A percentile compares a stretch with the other conserved stretches of the same genome.
These are phyloP conservation scores for Psophocarpus tetragonolobus DNA, from an alignment of 306 rosid genomes.

Conservation along the genomic window DNA sequence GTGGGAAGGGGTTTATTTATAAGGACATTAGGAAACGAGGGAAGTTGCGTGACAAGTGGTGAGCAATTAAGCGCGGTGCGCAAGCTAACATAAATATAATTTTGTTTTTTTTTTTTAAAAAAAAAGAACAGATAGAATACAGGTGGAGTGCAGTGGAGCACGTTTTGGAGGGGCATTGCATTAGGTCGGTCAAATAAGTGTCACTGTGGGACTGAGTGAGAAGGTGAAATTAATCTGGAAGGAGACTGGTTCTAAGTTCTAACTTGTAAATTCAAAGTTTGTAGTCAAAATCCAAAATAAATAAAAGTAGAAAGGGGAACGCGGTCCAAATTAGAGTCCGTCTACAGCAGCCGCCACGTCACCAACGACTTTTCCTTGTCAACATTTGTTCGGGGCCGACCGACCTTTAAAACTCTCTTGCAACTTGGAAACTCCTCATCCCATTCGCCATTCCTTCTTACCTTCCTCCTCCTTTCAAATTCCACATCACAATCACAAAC, in stretches of 20 bases:
- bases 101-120: not conserved
- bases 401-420: slow-evolving; percentile 25
- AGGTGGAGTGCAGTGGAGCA: slow-evolving; percentile 36
- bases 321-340: slow-evolving; percentile 35
- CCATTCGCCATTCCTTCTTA: not conserved
- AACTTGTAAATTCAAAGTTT: slow-evolving; percentile 52
- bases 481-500: too few relatives aligned
- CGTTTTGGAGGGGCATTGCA: too few relatives aligned
- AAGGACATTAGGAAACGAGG: slow-evolving; percentile 33
- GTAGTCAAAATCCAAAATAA: slow-evolving; percentile 35
- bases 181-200: slow-evolving; percentile 44
- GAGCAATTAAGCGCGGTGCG: slow-evolving; percentile 55
- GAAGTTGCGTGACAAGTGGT: slow-evolving; percentile 98
- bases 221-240: too few relatives aligned
- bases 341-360: slow-evolving; percentile 38
- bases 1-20: slow-evolving; percentile 42
- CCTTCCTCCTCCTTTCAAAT: not conserved
- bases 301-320: slow-evolving; percentile 28
- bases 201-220: not conserved
- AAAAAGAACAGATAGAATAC: slow-evolving; percentile 1
- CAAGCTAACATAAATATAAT: slow-evolving; percentile 26
- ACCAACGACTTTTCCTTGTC: slow-evolving; percentile 39
- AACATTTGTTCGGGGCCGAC: slow-evolving; percentile 27
- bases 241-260: slow-evolving; percentile 50
- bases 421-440: slow-evolving; percentile 27